Evolutionary conservation across 1,284 basidiomycete species (phyloP).

Genomic region (Apiotrichum domesticum): DNA sequence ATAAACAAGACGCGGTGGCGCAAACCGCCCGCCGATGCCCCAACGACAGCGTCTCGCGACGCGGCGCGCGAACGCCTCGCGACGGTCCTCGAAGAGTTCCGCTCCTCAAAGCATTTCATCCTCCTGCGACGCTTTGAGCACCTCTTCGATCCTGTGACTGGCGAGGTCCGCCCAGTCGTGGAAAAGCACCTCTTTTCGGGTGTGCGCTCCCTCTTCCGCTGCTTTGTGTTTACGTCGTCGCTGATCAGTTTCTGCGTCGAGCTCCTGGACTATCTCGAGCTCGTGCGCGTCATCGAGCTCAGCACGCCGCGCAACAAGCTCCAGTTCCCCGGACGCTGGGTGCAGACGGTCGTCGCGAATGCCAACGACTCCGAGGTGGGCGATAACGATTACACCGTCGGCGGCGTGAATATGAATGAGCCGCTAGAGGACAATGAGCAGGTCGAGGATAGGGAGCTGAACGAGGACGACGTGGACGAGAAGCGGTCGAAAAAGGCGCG

Average conservation of each 20-base stretch:
- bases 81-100: conserved; percentile 48
- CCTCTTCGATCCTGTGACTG: conserved; percentile 41
- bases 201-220: conserved; percentile 46
- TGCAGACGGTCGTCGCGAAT: conserved; percentile 42
- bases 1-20: conserved; percentile 54
- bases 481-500: too few species aligned
- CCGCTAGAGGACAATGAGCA: conserved; percentile 1
- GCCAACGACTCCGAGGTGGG: conserved; percentile 22
- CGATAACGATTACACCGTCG: background rate
- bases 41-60: conserved; percentile 43
- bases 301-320: conserved; percentile 42
- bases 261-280: conserved; percentile 38
- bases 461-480: background rate
- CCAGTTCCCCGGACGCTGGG: conserved; percentile 48
- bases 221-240: conserved; percentile 47
- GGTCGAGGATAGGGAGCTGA: background rate
- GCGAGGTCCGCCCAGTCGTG: conserved; percentile 16
- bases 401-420: background rate
- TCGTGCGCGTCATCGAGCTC: conserved; percentile 39
- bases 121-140: conserved; percentile 53
- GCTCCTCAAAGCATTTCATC: conserved; percentile 46
- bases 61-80: conserved; percentile 45
- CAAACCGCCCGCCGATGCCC: conserved; percentile 21
- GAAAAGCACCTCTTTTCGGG: conserved; percentile 15
- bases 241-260: conserved; percentile 38